Percentiles rank a stretch among this genome's conserved stretches.
Evolutionary conservation across 2,329 filamentous ascomycete species (phyloP).

Genomic region (Didymella lethalis): DNA sequence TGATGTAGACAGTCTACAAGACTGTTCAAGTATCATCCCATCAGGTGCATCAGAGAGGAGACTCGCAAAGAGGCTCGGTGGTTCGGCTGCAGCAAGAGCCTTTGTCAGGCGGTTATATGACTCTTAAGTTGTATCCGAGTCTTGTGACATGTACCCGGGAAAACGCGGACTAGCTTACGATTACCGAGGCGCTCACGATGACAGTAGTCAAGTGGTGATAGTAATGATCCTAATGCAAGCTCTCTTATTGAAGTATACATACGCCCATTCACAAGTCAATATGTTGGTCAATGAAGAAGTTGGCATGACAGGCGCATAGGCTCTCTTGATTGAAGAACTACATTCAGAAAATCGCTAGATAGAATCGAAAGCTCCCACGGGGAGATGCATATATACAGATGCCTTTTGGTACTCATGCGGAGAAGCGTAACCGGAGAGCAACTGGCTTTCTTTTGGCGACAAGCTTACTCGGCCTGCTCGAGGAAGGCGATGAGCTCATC

Average conservation of each 20-base stretch:
- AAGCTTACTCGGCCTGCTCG: constrained; percentile 18
- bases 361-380: constrained; percentile 22
- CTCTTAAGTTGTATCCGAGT: background rate
- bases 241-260: background rate
- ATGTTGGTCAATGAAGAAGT: background rate
- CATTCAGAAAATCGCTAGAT: constrained; percentile 16
- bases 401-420: constrained; percentile 16
- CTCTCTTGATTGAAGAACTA: constrained; percentile 19
- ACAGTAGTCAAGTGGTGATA: background rate
- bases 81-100: constrained; percentile 14
- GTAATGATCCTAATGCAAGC: background rate
- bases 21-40: constrained; percentile 35
- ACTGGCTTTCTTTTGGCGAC: constrained; percentile 1
- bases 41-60: constrained; percentile 17
- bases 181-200: background rate
- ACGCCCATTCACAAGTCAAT: background rate
- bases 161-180: background rate
- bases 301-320: constrained; percentile 3
- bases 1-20: constrained; percentile 28
- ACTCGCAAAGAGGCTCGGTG: constrained; percentile 9
- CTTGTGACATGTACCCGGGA: background rate
- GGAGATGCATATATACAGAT: constrained; percentile 24
- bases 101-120: constrained; percentile 17
- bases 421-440: constrained; percentile 11
- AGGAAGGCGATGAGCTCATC: constrained; percentile 22